These are phyloP conservation scores for Macrocystidia cucumis DNA, from an alignment of 1,284 basidiomycete genomes.

Conservation along the genomic window DNA sequence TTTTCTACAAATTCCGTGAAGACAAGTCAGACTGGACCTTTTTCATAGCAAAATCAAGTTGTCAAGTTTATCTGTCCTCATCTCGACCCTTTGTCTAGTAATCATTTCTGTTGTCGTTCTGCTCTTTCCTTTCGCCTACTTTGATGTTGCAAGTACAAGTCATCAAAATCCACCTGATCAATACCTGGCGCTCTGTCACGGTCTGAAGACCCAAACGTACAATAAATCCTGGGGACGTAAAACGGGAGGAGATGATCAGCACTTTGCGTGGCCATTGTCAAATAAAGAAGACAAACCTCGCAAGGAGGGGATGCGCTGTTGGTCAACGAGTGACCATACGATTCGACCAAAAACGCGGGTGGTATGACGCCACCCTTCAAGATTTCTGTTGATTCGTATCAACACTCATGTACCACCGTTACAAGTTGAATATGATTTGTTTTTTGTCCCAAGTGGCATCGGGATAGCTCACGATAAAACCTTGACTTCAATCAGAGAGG, in stretches of 20 bases:
- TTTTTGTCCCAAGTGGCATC: too few relatives aligned
- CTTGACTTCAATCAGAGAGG: too few relatives aligned
- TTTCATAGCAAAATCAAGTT: constrained; percentile 24
- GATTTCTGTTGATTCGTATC: constrained; percentile 5
- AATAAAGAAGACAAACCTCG: not conserved
- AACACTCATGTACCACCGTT: too few relatives aligned
- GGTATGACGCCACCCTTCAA: constrained; percentile 1
- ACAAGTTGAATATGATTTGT: too few relatives aligned
- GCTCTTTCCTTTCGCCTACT: constrained; percentile 30
- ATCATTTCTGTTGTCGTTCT: constrained; percentile 19
- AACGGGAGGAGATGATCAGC: not conserved
- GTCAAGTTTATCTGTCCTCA: constrained; percentile 25
- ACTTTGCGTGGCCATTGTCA: not conserved
- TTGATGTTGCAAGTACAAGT: constrained; percentile 36
- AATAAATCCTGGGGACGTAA: not conserved
- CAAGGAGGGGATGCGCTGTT: not conserved
- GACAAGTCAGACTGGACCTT: constrained; percentile 20
- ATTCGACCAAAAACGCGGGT: not conserved
- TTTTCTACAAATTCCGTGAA: constrained; percentile 19
- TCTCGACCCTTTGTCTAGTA: constrained; percentile 28
- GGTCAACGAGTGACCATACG: not conserved
- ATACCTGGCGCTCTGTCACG: not conserved
- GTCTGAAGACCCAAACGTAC: not conserved
- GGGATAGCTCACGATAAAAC: too few relatives aligned
- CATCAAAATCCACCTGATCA: constrained; percentile 9